A percentile compares a stretch with the other conserved stretches of the same genome.
phyloP scores from a whole-genome alignment of 106 monocot genomes.

The Dendrobium officinale region DNA sequence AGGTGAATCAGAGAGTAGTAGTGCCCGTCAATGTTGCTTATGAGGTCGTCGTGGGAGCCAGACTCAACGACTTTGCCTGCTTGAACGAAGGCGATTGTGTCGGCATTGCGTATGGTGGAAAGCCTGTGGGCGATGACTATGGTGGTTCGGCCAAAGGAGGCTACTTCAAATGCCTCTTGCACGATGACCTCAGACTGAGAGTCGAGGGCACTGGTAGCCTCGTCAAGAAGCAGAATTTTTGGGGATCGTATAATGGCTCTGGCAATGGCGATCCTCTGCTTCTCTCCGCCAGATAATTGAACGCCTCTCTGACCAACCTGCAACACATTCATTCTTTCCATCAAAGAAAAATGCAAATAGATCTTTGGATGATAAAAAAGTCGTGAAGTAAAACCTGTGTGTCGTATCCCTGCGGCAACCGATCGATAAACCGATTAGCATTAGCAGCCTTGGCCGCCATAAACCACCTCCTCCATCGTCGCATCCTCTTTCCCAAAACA shows the following conservation, averaged over 20 bases:
- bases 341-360: too few relatives aligned
- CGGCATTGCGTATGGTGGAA: constrained; percentile 49
- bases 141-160: constrained; percentile 46
- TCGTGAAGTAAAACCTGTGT: too few relatives aligned
- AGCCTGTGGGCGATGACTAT: constrained; percentile 61
- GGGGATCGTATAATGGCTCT: constrained; percentile 39
- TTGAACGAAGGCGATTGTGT: constrained; percentile 37
- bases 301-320: constrained; percentile 54
- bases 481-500: background rate
- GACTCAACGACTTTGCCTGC: constrained; percentile 32
- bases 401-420: too few relatives aligned
- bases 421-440: too few relatives aligned
- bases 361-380: too few relatives aligned
- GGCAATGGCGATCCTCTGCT: constrained; percentile 56
- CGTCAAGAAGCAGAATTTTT: constrained; percentile 51
- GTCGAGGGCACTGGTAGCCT: constrained; percentile 62
- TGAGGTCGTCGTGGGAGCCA: constrained; percentile 40
- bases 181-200: constrained; percentile 47
- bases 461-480: too few relatives aligned
- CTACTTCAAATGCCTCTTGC: constrained; percentile 48
- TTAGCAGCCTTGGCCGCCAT: too few relatives aligned
- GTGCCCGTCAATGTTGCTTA: constrained; percentile 21
- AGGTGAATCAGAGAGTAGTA: constrained; percentile 42
- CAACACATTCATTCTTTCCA: background rate
- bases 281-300: constrained; percentile 58